phyloP scores from a whole-genome alignment of 140 eudicot genomes.

The Stevia rebaudiana region DNA sequence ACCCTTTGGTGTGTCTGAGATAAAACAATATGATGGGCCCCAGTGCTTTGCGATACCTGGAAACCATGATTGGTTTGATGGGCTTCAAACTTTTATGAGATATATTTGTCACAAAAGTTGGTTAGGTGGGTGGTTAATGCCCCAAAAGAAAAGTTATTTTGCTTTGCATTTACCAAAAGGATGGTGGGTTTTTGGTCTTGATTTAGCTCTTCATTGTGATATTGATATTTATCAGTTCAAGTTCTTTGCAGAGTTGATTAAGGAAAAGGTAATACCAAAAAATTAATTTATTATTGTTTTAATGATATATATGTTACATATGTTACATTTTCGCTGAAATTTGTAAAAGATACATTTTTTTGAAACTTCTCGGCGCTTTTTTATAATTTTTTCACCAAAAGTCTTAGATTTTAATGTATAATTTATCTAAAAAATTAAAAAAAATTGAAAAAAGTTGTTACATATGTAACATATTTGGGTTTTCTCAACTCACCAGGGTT shows the following conservation, averaged over 20 bases:
- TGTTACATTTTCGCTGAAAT: too few species aligned
- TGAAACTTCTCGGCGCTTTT: too few species aligned
- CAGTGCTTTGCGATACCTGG: constrained; percentile 96
- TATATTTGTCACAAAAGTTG: constrained; percentile 98
- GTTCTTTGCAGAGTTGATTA: constrained; percentile 75
- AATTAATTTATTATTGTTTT: not conserved
- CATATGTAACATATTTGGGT: too few species aligned
- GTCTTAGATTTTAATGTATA: too few species aligned
- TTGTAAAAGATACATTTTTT: too few species aligned
- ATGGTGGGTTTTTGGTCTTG: constrained; percentile 99
- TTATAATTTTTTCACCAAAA: too few species aligned
- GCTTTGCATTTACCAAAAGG: constrained; percentile 88
- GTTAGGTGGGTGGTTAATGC: constrained; percentile 99
- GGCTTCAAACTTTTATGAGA: constrained; percentile 93
- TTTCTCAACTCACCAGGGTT: too few species aligned
- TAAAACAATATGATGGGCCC: constrained; percentile 81
- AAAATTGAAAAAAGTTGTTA: too few species aligned
- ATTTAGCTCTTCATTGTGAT: constrained; percentile 91
- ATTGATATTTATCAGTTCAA: constrained; percentile 94
- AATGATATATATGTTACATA: not conserved
- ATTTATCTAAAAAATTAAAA: too few species aligned
- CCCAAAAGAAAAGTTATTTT: constrained; percentile 92
- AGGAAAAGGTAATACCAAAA: constrained; percentile 56
- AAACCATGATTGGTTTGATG: constrained; percentile 99
- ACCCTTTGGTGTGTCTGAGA: constrained; percentile 63